Evolutionary conservation across 352 stramenopile species (phyloP).

Genomic region (Globisporangium takayamanum): DNA sequence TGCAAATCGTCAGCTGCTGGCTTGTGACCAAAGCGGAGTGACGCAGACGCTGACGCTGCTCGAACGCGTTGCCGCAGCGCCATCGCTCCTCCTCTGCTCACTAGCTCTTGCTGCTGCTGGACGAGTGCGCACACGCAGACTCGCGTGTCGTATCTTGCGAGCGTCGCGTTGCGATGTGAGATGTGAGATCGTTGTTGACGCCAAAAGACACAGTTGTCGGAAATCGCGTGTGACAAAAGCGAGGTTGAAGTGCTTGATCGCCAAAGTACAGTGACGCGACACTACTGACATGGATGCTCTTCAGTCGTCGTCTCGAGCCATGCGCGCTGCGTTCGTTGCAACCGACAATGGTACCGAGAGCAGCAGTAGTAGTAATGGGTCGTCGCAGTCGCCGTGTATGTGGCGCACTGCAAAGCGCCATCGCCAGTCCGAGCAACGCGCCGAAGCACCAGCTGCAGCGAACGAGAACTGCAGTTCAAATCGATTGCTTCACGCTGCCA

Average conservation of each 20-base stretch:
- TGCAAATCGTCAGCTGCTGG: slow-evolving; percentile 30
- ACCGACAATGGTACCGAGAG: too few species aligned
- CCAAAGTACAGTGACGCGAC: too few species aligned
- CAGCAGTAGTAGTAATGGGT: neutral
- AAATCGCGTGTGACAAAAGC: too few species aligned
- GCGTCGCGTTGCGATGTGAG: too few species aligned
- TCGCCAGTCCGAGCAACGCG: neutral
- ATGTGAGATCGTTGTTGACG: too few species aligned
- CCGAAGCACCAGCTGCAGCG: neutral
- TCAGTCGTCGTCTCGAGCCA: neutral
- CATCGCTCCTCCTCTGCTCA: slow-evolving; percentile 7
- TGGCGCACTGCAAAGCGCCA: neutral
- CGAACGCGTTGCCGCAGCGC: slow-evolving; percentile 41
- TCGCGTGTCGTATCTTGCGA: too few species aligned
- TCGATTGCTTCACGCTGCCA: neutral
- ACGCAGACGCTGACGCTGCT: slow-evolving; percentile 36
- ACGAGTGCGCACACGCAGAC: too few species aligned
- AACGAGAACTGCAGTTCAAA: neutral
- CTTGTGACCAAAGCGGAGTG: slow-evolving; percentile 50
- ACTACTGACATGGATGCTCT: too few species aligned
- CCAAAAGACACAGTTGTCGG: too few species aligned
- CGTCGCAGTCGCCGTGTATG: neutral
- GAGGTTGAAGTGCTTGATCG: too few species aligned
- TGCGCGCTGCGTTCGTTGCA: neutral
- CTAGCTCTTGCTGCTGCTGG: neutral